A percentile compares a stretch with the other conserved stretches of the same genome.
Conservation (phyloP, 768 basidiomycete species). For the Cantharellus cinnabarinus region DNA sequence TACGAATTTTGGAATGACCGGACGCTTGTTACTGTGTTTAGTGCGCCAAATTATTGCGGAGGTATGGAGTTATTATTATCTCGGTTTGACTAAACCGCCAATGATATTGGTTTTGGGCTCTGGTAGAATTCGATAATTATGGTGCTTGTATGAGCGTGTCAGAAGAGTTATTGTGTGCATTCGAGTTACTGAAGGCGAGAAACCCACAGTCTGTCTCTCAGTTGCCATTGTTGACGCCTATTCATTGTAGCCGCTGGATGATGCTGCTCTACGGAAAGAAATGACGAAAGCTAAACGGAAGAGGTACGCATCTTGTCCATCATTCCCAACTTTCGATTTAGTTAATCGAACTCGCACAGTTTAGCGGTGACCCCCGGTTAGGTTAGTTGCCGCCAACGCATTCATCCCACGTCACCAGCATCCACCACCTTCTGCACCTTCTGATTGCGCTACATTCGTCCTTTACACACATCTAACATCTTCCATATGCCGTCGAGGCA, state of each 20-base stretch:
- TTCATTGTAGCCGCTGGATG: constrained; percentile 45
- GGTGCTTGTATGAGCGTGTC: constrained; percentile 95
- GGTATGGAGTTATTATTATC: constrained; percentile 33
- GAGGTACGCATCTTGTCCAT: constrained; percentile 30
- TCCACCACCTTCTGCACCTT: too few relatives aligned
- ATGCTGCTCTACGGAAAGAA: constrained; percentile 85
- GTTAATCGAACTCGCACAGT: too few relatives aligned
- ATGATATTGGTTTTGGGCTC: neutral
- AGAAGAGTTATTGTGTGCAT: constrained; percentile 91
- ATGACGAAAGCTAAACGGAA: constrained; percentile 99
- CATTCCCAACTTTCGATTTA: too few relatives aligned
- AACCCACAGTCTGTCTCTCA: neutral
- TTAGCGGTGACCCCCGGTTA: too few relatives aligned
- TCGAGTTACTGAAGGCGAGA: constrained; percentile 65
- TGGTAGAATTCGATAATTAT: constrained; percentile 79
- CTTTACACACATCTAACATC: too few relatives aligned
- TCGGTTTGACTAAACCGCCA: neutral
- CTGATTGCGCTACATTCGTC: too few relatives aligned
- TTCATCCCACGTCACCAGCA: too few relatives aligned
- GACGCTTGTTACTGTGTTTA: constrained; percentile 95
- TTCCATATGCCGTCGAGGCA: too few relatives aligned
- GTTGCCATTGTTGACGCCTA: neutral
- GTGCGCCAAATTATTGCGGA: constrained; percentile 91
- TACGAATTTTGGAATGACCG: constrained; percentile 99
- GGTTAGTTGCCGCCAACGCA: too few relatives aligned